Percentiles rank a stretch among this genome's conserved stretches.
These are phyloP conservation scores for Leccinum solheimii DNA, from an alignment of 1,284 basidiomycete genomes.

Conservation along the genomic window DNA sequence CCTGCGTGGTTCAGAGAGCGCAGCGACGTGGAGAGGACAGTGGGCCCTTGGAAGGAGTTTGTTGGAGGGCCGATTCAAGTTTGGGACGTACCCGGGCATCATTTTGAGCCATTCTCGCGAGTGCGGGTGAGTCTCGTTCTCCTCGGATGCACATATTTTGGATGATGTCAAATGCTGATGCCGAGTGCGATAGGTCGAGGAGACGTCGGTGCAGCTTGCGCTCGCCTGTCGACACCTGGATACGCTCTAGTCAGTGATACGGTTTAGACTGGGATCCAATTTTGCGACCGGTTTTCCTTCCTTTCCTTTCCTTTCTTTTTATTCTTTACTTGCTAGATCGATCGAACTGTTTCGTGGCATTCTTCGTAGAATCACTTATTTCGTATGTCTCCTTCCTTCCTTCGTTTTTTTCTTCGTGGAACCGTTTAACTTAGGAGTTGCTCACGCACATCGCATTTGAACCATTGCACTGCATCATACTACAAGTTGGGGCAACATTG, in stretches of 20 bases:
- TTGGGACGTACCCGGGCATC: constrained; percentile 63
- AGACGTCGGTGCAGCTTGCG: constrained; percentile 29
- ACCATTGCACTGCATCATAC: not conserved
- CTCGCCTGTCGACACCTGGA: constrained; percentile 25
- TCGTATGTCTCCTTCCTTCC: not conserved
- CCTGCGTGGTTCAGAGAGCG: constrained; percentile 56
- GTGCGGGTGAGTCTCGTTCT: constrained; percentile 46
- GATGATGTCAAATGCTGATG: not conserved
- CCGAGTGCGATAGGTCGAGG: constrained; percentile 13
- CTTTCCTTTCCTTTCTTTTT: not conserved
- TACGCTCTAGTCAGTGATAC: not conserved
- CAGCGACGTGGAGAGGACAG: constrained; percentile 34
- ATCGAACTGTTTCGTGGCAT: not conserved
- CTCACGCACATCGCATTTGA: not conserved
- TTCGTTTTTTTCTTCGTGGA: not conserved
- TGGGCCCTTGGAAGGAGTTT: constrained; percentile 51
- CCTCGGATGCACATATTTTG: too few relatives aligned
- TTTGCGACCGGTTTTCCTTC: not conserved
- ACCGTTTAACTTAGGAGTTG: not conserved
- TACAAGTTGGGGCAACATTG: not conserved
- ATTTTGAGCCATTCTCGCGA: constrained; percentile 58
- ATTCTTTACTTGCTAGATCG: not conserved
- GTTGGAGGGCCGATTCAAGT: constrained; percentile 41
- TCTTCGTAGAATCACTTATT: not conserved
- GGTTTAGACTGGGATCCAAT: not conserved